Conservation (phyloP, 148 eudicot species). For the Silene latifolia region DNA sequence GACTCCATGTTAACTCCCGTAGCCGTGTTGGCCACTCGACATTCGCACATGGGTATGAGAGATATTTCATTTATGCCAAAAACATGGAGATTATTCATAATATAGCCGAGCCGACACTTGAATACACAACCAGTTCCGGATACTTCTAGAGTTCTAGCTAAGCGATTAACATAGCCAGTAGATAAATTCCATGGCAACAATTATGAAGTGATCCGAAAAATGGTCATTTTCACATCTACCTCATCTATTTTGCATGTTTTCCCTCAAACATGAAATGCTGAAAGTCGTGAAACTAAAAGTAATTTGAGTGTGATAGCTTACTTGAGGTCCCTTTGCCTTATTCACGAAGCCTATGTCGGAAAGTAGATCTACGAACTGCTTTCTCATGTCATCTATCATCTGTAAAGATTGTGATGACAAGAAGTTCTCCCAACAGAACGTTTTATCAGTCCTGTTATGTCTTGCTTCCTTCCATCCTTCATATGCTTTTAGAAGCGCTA, state of each 20-base stretch:
- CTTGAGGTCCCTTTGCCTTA: constrained; percentile 77
- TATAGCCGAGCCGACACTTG: not conserved
- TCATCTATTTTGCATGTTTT: not conserved
- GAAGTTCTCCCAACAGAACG: constrained; percentile 91
- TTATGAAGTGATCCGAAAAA: not conserved
- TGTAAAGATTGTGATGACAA: constrained; percentile 76
- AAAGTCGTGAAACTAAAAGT: not conserved
- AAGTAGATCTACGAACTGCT: constrained; percentile 78
- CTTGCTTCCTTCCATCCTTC: constrained; percentile 95
- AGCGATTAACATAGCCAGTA: not conserved
- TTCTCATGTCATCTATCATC: constrained; percentile 93
- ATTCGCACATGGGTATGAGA: not conserved
- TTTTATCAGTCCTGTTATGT: constrained; percentile 51
- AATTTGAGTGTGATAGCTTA: constrained; percentile 32
- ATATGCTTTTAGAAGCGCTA: constrained; percentile 95
- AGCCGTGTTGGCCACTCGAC: not conserved
- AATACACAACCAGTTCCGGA: not conserved
- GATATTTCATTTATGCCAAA: not conserved
- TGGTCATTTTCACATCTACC: not conserved
- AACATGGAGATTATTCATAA: not conserved
- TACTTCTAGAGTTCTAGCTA: not conserved
- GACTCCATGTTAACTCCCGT: not conserved
- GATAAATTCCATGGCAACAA: not conserved
- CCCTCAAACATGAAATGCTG: constrained; percentile 7
- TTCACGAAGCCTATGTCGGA: constrained; percentile 82